Base-by-base conservation (phyloP, 164 flowering plant genomes). In the Vitis labrusca region DNA sequence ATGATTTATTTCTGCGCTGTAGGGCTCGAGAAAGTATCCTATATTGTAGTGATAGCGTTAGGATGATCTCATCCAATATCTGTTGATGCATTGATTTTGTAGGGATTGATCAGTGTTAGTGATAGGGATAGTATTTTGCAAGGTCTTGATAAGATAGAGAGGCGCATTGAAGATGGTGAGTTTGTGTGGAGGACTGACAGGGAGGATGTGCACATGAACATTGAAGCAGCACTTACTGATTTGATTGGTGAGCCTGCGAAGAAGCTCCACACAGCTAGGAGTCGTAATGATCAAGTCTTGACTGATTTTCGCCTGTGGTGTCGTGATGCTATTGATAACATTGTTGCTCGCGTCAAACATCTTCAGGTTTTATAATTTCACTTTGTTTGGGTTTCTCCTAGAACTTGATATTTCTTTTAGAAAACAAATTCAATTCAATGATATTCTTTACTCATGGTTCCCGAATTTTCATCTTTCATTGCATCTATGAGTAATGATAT, bases 141-240 rank as follows among this genome's bases (percentile, higher is more conserved):
- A 74, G 99, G 99, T 50, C 91, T 96, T 15, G 87, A 86, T 73
- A 87, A 84, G 74, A 94, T 96, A 53, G 89, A 89, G 88, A 88
- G 78, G 63, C 76, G 69, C 8, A 93, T 96, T 71, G 96, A 91
- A 69, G 82, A 72, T 9, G 97, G 96, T 15, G 83, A 92, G 71
- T 96, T 96, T 74, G 77, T 69, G 10, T 96, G 99, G 98, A 87
- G 97, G 75, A 78, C 89, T 16, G 99, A 96, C 53, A 83, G 99
- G 70, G 99, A 96, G 78, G 99, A 96, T 76, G 98, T 96, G 72
- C 98, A 96, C 77, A 96, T 93, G 99, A 96, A 96, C 82, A 96
- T 96, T 70, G 99, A 96, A 83, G 99, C 97, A 17, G 91, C 97
- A 3, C 94, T 96, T 29, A 92, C 94, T 27, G 98, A 92, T 72